Base-by-base conservation (phyloP, 176 grass and related monocot genomes). In the Avena atlantica region DNA sequence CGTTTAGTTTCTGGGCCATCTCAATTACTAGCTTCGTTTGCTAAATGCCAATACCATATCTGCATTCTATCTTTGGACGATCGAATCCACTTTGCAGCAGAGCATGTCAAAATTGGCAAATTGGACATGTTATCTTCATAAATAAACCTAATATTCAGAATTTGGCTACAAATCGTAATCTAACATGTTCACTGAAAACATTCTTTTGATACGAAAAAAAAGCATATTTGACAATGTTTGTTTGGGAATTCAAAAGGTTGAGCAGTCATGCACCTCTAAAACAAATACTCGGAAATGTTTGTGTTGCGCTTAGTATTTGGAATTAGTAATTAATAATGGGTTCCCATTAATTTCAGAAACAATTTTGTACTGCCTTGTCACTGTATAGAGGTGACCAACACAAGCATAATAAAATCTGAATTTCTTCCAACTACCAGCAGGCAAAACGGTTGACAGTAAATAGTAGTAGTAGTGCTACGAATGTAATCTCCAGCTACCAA, bases 391-490 rank as follows among this genome's bases (percentile, higher is more conserved):
- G 21, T 64, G 58, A 63, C 7, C 14, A 42, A 42, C 45, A 36
- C n/a, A 74, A 64, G 25, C 58, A 51, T 12, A 42, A 42, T 42
- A 42, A 42, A 85, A 99, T 20, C 55, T 36, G 57, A 76, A 11
- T 45, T 68, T 57, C 20, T 72, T 23, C 44, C 4, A 72, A 75
- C 47, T 4, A 53, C 73, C 49, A 76, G 29, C 25, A 60, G 58
- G 40, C 40, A 42, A 42, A 42, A 42, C 6, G 40, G 40, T 90
- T 82, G 47, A 65, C 47, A 73, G 53, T 20, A 55, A 29, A 53
- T 19, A 81, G 20, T 16, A 37, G 20, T 16, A 37, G 25, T 37
- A 20, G 12, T 67, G 16, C 36, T 42, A 69, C 20, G n/a, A 48
- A 44, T 44, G 34, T 34, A 45, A 60, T 49, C 13, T 24, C 70